A percentile compares a stretch with the other conserved stretches of the same genome.
Evolutionary conservation across 2,329 filamentous ascomycete genomes (phyloP).

Genomic region (Ophiostoma pallidulum): DNA sequence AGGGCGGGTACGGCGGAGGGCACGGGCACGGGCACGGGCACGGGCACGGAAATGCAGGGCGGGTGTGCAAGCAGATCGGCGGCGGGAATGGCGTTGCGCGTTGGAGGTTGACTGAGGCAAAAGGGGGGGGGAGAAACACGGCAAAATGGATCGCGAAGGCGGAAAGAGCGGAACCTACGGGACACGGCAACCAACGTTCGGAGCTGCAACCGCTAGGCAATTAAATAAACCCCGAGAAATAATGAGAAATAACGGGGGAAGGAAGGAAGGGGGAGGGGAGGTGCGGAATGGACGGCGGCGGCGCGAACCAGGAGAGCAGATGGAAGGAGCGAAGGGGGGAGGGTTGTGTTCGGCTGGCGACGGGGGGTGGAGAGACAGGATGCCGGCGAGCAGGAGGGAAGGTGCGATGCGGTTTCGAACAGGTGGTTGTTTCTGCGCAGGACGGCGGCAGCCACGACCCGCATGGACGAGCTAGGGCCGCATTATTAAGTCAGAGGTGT

Average conservation of each 20-base stretch:
- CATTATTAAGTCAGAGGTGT: not conserved
- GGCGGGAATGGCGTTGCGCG: not conserved
- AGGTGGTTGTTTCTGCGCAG: slow-evolving; percentile 6
- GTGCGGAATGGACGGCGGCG: not conserved
- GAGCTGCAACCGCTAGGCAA: slow-evolving; percentile 2
- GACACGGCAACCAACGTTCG: slow-evolving; percentile 1
- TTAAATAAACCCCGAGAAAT: not conserved
- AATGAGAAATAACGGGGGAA: not conserved
- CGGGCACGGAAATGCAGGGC: not conserved
- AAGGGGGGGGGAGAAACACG: not conserved
- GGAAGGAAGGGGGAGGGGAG: not conserved
- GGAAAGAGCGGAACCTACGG: slow-evolving; percentile 9
- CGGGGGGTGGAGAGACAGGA: not conserved
- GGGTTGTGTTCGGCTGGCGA: too few species aligned
- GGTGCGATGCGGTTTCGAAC: slow-evolving; percentile 4
- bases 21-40: not conserved
- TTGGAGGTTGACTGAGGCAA: slow-evolving; percentile 5
- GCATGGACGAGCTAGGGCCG: not conserved
- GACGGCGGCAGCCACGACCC: not conserved
- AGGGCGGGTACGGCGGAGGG: not conserved
- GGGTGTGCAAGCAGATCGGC: not conserved
- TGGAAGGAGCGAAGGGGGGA: not conserved
- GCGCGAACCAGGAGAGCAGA: not conserved
- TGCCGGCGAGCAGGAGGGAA: not conserved
- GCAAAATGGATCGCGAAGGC: slow-evolving; percentile 4